Percentiles rank a stretch among this genome's conserved stretches.
Conservation (phyloP, 2,329 filamentous ascomycete species). For the Calonectria honghensis region DNA sequence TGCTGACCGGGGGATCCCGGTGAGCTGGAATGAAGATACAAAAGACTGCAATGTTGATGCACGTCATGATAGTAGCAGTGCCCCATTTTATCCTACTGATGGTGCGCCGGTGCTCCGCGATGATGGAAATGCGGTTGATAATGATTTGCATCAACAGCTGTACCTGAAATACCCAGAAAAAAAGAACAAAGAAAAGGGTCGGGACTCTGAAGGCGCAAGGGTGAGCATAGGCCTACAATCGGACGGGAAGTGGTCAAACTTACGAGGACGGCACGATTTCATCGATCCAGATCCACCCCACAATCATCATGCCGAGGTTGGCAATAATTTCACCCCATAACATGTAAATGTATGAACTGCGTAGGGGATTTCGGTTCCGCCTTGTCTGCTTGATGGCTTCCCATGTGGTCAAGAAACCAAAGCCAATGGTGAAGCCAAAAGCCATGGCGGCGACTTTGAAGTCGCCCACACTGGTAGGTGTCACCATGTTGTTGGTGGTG, state of each 20-base stretch:
- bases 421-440: slow-evolving; percentile 62
- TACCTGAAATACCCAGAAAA: slow-evolving; percentile 67
- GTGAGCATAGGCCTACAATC: not conserved
- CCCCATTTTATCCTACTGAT: slow-evolving; percentile 67
- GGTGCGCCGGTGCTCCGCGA: slow-evolving; percentile 64
- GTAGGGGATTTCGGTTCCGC: slow-evolving; percentile 59
- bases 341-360: slow-evolving; percentile 66
- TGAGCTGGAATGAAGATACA: slow-evolving; percentile 72
- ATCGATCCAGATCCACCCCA: slow-evolving; percentile 64
- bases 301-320: slow-evolving; percentile 61
- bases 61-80: slow-evolving; percentile 65
- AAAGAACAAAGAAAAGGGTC: slow-evolving; percentile 60
- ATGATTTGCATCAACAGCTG: slow-evolving; percentile 74
- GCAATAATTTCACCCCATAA: slow-evolving; percentile 67
- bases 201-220: slow-evolving; percentile 52
- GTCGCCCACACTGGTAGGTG: slow-evolving; percentile 45
- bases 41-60: slow-evolving; percentile 72
- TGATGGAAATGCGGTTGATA: slow-evolving; percentile 71
- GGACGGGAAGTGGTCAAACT: not conserved
- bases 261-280: slow-evolving; percentile 59
- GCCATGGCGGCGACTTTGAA: slow-evolving; percentile 57
- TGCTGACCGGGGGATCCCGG: slow-evolving; percentile 60
- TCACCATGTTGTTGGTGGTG: slow-evolving; percentile 34
- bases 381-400: slow-evolving; percentile 64
- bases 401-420: slow-evolving; percentile 63